A percentile compares a stretch with the other conserved stretches of the same genome.
These are phyloP conservation scores for Salmacisia buchloeana DNA, from an alignment of 1,284 basidiomycete genomes.

Conservation along the genomic window DNA sequence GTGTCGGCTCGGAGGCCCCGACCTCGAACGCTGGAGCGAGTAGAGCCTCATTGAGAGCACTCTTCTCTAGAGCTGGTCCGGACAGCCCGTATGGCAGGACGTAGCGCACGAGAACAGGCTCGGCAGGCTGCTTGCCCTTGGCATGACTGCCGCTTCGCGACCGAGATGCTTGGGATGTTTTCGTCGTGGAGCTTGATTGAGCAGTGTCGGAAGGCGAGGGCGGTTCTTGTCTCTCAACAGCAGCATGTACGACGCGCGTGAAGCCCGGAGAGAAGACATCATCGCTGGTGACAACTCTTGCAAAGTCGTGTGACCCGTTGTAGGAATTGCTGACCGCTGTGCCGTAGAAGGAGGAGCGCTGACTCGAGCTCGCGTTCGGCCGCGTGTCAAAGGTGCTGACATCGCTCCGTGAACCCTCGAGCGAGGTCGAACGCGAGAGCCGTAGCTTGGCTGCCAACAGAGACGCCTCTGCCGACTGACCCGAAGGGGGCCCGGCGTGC, in stretches of 20 bases:
- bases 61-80: conserved; percentile 44
- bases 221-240: too few species aligned
- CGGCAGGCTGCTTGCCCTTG: too few species aligned
- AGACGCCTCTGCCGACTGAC: neutral
- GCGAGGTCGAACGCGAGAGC: neutral
- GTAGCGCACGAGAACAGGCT: conserved; percentile 29
- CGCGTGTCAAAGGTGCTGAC: too few species aligned
- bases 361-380: too few species aligned
- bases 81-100: conserved; percentile 44
- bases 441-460: neutral
- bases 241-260: neutral
- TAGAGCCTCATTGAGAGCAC: conserved; percentile 30
- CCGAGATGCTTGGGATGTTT: too few species aligned
- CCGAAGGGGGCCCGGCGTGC: too few species aligned
- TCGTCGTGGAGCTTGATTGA: too few species aligned
- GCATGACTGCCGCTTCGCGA: too few species aligned
- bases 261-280: neutral
- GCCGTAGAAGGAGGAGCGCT: conserved; percentile 2
- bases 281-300: neutral
- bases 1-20: conserved; percentile 41
- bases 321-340: neutral
- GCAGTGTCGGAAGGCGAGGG: too few species aligned
- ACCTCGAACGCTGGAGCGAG: conserved; percentile 37
- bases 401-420: neutral
- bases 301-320: neutral